phyloP scores from a whole-genome alignment of 1,139 yeast species.

The Arxiozyma heterogenica region DNA sequence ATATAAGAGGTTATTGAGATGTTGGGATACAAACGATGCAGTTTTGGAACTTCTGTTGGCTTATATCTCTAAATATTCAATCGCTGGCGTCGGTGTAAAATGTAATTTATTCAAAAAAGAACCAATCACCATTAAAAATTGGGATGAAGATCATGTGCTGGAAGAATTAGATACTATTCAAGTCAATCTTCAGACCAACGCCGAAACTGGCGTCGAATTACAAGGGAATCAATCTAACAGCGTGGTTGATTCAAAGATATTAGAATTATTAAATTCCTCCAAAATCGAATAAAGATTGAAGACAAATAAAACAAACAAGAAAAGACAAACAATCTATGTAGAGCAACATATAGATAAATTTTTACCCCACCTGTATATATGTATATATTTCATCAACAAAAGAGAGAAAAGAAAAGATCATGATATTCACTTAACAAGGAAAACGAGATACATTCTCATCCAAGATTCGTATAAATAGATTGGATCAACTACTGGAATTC shows the following conservation, averaged over 20 bases:
- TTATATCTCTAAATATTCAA: constrained; percentile 65
- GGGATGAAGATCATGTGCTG: constrained; percentile 1
- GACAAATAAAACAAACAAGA: too few relatives aligned
- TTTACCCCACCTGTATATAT: background rate
- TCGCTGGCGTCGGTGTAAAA: constrained; percentile 75
- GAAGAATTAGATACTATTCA: background rate
- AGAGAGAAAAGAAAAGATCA: too few relatives aligned
- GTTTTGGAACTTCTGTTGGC: constrained; percentile 77
- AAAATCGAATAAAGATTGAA: background rate
- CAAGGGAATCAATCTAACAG: background rate
- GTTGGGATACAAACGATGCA: constrained; percentile 82
- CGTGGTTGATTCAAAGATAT: constrained; percentile 3
- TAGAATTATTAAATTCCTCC: background rate
- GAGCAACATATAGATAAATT: background rate
- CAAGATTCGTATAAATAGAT: too few relatives aligned
- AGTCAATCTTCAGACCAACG: background rate
- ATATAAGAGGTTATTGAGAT: constrained; percentile 59
- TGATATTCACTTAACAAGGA: too few relatives aligned
- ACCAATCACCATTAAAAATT: constrained; percentile 15
- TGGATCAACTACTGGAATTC: background rate
- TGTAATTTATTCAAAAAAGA: constrained; percentile 62
- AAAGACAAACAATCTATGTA: too few relatives aligned
- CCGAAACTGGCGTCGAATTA: background rate
- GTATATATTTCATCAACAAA: too few relatives aligned
- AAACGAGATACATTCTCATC: too few relatives aligned